Percentiles rank a stretch among this genome's conserved stretches.
Evolutionary conservation across 805 yeast species (phyloP).

Genomic region (Barnettozyma siamensis): DNA sequence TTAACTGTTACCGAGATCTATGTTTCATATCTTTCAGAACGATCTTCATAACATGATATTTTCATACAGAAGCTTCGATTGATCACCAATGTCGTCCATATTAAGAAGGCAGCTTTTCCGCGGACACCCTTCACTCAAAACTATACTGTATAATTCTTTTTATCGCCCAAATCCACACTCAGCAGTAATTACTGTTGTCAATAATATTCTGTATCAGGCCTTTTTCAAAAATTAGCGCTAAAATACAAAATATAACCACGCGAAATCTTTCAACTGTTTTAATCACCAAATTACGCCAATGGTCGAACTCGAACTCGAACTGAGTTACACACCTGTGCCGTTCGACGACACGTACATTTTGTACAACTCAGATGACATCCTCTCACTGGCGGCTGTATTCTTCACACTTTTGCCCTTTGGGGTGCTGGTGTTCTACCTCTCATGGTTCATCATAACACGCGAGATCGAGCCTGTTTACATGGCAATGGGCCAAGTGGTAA

Average conservation of each 20-base stretch:
- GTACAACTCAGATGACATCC: constrained; percentile 59
- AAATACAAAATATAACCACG: too few species aligned
- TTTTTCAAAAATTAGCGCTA: too few species aligned
- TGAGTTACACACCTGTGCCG: constrained; percentile 37
- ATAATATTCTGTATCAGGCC: too few species aligned
- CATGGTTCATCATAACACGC: constrained; percentile 78
- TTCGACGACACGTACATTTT: constrained; percentile 84
- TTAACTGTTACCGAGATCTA: not conserved
- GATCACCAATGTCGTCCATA: too few species aligned
- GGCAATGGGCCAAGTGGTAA: constrained; percentile 79
- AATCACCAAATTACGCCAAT: not conserved
- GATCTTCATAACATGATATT: too few species aligned
- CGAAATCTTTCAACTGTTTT: not conserved
- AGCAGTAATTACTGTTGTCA: too few species aligned
- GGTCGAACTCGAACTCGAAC: constrained; percentile 1
- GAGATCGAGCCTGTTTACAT: constrained; percentile 81
- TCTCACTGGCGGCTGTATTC: constrained; percentile 60
- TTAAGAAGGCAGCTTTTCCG: too few species aligned
- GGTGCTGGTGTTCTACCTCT: constrained; percentile 67
- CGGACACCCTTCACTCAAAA: too few species aligned
- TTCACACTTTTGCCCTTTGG: constrained; percentile 78
- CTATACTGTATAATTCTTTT: too few species aligned
- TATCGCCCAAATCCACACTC: too few species aligned
- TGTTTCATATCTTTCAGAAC: too few species aligned
- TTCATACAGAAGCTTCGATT: too few species aligned